Evolutionary conservation across 768 basidiomycete species (phyloP).

Genomic region (Aureoboletus auriporus): DNA sequence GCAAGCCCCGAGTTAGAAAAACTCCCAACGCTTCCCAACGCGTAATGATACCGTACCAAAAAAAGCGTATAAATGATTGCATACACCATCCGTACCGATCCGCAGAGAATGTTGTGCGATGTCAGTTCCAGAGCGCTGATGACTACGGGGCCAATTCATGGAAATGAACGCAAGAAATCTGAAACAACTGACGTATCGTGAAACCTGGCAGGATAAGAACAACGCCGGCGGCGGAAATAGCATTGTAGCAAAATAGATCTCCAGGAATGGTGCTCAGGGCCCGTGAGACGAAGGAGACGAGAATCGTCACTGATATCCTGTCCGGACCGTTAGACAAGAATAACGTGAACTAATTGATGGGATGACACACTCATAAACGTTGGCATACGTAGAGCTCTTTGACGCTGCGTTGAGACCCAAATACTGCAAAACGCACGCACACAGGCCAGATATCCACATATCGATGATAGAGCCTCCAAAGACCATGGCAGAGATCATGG

Average conservation of each 20-base stretch:
- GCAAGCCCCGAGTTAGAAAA: constrained; percentile 3
- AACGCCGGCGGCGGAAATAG: constrained; percentile 85
- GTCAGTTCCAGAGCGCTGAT: constrained; percentile 77
- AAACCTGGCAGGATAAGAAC: constrained; percentile 91
- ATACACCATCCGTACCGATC: constrained; percentile 79
- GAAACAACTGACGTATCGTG: constrained; percentile 58
- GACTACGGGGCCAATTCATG: constrained; percentile 37
- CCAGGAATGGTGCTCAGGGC: constrained; percentile 73
- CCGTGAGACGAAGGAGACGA: constrained; percentile 80
- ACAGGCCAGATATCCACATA: constrained; percentile 75
- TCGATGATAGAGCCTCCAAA: constrained; percentile 82
- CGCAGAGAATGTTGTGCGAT: constrained; percentile 76
- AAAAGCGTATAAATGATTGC: constrained; percentile 85
- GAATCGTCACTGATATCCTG: constrained; percentile 80
- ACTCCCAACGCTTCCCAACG: too few species aligned
- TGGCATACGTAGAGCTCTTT: constrained; percentile 89
- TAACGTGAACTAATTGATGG: not conserved
- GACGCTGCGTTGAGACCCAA: constrained; percentile 78
- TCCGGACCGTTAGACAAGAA: not conserved
- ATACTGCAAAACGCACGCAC: constrained; percentile 69
- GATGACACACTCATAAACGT: constrained; percentile 87
- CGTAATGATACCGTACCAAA: constrained; percentile 41
- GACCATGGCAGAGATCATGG: constrained; percentile 77
- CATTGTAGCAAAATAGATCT: constrained; percentile 81
- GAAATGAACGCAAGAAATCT: not conserved